Base-by-base conservation (phyloP, 345 rosid species). In the Passiflora organensis region DNA sequence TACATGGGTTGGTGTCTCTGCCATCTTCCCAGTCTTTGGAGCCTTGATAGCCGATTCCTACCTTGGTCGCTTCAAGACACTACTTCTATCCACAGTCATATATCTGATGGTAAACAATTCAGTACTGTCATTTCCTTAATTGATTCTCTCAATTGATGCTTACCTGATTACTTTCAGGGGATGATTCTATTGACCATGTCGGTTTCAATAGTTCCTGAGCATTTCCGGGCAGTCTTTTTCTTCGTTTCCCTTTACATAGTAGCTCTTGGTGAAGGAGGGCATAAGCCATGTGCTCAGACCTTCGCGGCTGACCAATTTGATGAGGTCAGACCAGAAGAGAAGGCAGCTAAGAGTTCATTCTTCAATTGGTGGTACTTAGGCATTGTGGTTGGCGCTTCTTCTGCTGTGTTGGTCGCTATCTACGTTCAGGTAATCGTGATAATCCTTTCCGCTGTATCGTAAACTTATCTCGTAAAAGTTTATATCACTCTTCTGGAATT, bases 251-350 rank as follows among this genome's bases (percentile, higher is more conserved):
- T 91, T 41, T 91, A 88, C 51, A 69, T 86, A 34, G 32, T 91
- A 62, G 80, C 95, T 4, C 50, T 88, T 1, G 98, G 98, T 20
- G 96, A 88, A 72, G 93, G 98, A 11, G 98, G 98, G 6, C 96
- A 91, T 62, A 86, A 81, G 77, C 98, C 98, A 0, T 88, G 98
- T 42, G 89, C 84, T 11, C 93, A 88, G 72, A 88, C 98, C 8
- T 91, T 91, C 6, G 98, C 96, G 1, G 98, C 98, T 0, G 98
- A 91, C 45, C 98, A 91, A 46, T 91, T 91, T 45, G 80, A 86
- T 10, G 98, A 91, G 41, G 65, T 67, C 5, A 53, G 55, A 15
- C 72, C 80, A 1, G 65, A 76, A 58, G 96, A 84, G 69, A 86
- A 80, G 61, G 79, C 72, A 2, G 77, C 85, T 53, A 88, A 88